phyloP scores from a whole-genome alignment of 2,329 filamentous ascomycete species.

The Paradendryphiella salina region DNA sequence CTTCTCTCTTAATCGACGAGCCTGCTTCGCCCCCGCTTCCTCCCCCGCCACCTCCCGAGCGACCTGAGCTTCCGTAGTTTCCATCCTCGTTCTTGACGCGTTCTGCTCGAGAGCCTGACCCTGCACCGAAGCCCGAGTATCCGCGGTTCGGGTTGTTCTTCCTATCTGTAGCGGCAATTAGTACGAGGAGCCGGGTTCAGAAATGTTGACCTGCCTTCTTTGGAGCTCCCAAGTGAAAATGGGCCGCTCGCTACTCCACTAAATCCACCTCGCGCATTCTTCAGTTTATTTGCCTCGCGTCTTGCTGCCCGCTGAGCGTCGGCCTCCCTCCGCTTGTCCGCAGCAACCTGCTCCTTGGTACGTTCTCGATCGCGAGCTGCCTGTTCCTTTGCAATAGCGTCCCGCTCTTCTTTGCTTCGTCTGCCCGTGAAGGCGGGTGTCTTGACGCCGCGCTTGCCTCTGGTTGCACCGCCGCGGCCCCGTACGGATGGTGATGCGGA shows the following conservation, averaged over 20 bases:
- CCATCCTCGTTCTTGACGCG: conserved; percentile 41
- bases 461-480: conserved; percentile 27
- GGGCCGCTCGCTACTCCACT: conserved; percentile 49
- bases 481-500: conserved; percentile 38
- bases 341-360: conserved; percentile 40
- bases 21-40: conserved; percentile 17
- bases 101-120: conserved; percentile 38
- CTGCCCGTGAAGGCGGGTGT: conserved; percentile 51
- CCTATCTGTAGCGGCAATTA: conserved; percentile 26
- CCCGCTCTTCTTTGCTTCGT: conserved; percentile 51
- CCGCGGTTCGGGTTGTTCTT: conserved; percentile 23
- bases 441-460: conserved; percentile 36
- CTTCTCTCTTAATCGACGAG: conserved; percentile 32
- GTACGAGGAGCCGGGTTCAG: not conserved
- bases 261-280: conserved; percentile 49
- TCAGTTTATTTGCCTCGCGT: conserved; percentile 34
- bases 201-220: conserved; percentile 27
- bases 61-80: conserved; percentile 19
- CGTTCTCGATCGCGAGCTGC: conserved; percentile 46
- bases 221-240: conserved; percentile 44
- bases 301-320: conserved; percentile 27
- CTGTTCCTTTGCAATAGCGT: conserved; percentile 48
- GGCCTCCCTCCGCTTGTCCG: conserved; percentile 30
- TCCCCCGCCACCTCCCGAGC: conserved; percentile 21
- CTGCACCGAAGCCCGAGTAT: conserved; percentile 29